Base-by-base conservation (phyloP, 176 grass and related monocot genomes). In the Oryza coarctata region DNA sequence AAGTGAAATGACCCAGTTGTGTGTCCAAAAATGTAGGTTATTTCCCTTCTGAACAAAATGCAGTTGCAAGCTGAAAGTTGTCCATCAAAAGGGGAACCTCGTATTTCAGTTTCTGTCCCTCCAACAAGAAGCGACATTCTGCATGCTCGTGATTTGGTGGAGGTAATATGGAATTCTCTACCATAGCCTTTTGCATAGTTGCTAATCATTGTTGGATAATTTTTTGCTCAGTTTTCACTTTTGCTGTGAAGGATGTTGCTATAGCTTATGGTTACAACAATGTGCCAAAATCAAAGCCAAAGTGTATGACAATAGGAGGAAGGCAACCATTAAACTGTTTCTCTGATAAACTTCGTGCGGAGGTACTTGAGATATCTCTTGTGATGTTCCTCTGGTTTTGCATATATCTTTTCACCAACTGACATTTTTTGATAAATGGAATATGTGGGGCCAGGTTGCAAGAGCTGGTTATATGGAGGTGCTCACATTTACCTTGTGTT, bases 401-500 rank as follows among this genome's bases (percentile, higher is more conserved):
- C 35, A 12, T 71, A 47, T 36, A 82, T 87, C 14, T 77, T 28
- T 78, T 79, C 75, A 84, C 60, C 32, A 77, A 73, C 38, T 85
- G 15, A 52, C 26, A 22, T 67, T 60, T 80, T 45, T 45, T 34
- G 8, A 78, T 26, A 55, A 17, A 74, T 25, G 9, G 1, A 81
- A 57, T 20, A 34, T 82, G n/a, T 82, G 32, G 81, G 62, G 49
- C 34, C 79, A 99, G 96, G 89, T 99, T 87, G 83, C 96, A 41
- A 93, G 88, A 90, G 93, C 91, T 71, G 93, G 96, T 52, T 99
- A 99, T 87, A 91, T 99, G 96, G 96, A 99, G 85, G 96, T 99
- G 74, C 82, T 99, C 55, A 99, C 92, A 33, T 99, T 94, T 86
- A 63, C 93, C 71, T 90, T 99, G 58, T 89, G 87, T 79, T 99